Evolutionary conservation across 2,329 filamentous ascomycete species (phyloP).

Genomic region (Cryphonectria japonica): DNA sequence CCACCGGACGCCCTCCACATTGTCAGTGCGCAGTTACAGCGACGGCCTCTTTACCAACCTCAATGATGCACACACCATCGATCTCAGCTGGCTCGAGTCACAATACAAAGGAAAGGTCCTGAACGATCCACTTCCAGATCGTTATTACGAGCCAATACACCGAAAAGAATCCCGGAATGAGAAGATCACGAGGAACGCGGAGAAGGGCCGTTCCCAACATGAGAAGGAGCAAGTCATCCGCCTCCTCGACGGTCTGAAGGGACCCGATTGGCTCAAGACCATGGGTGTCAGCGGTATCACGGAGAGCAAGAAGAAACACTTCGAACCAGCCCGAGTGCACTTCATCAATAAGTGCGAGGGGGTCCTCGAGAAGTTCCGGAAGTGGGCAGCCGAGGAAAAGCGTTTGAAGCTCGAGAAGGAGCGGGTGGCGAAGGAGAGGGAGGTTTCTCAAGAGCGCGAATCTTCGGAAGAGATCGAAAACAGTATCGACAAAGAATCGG

Average conservation of each 20-base stretch:
- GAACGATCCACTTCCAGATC: slow-evolving; percentile 61
- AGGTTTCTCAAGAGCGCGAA: slow-evolving; percentile 31
- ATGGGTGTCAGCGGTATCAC: slow-evolving; percentile 89
- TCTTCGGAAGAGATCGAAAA: slow-evolving; percentile 34
- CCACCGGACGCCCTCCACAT: slow-evolving; percentile 34
- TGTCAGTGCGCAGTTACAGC: slow-evolving; percentile 55
- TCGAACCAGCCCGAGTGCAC: slow-evolving; percentile 81
- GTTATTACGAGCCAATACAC: slow-evolving; percentile 58
- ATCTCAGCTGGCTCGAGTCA: slow-evolving; percentile 57
- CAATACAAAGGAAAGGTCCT: slow-evolving; percentile 48
- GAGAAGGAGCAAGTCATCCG: slow-evolving; percentile 68
- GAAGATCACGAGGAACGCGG: slow-evolving; percentile 65
- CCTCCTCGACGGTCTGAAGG: slow-evolving; percentile 79
- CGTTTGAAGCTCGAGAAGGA: slow-evolving; percentile 77
- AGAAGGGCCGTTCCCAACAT: slow-evolving; percentile 68
- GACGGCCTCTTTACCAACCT: slow-evolving; percentile 61
- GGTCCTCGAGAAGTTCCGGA: slow-evolving; percentile 83
- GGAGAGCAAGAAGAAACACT: slow-evolving; percentile 82
- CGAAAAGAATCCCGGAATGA: slow-evolving; percentile 64
- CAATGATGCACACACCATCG: slow-evolving; percentile 58
- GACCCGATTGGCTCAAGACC: slow-evolving; percentile 88
- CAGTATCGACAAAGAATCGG: slow-evolving; percentile 36
- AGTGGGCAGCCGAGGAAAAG: slow-evolving; percentile 91
- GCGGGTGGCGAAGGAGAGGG: slow-evolving; percentile 55
- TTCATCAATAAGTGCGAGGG: slow-evolving; percentile 83